These are phyloP conservation scores for Prunus salicina DNA, from an alignment of 306 rosid species.

Conservation along the genomic window DNA sequence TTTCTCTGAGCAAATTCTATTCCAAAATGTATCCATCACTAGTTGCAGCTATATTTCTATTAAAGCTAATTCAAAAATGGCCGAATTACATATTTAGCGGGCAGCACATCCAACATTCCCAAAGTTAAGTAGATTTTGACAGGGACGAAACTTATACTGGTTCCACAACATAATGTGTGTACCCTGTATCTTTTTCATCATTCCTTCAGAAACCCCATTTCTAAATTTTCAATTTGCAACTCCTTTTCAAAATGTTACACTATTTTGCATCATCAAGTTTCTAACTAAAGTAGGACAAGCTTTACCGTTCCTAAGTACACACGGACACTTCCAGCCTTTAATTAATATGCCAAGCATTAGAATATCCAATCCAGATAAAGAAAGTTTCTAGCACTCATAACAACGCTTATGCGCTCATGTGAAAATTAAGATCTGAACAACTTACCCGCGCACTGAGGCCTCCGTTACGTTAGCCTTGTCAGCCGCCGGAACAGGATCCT, in stretches of 20 bases:
- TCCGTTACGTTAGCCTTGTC: constrained; percentile 25
- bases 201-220: background rate
- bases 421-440: constrained; percentile 1
- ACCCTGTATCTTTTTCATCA: background rate
- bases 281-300: background rate
- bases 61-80: background rate
- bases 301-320: background rate
- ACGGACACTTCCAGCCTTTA: background rate
- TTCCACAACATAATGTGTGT: background rate
- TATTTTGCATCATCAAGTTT: background rate
- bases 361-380: background rate
- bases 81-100: background rate
- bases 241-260: background rate
- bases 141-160: too few relatives aligned
- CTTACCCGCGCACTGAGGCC: constrained; percentile 41
- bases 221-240: background rate
- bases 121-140: background rate
- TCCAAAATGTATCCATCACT: background rate
- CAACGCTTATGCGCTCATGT: background rate
- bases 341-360: background rate
- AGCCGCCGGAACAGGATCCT: constrained; percentile 33
- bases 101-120: background rate
- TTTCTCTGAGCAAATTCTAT: background rate
- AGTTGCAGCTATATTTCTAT: background rate
- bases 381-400: background rate